These are phyloP conservation scores for Heliosperma pusillum DNA, from an alignment of 148 eudicot species.

Conservation along the genomic window DNA sequence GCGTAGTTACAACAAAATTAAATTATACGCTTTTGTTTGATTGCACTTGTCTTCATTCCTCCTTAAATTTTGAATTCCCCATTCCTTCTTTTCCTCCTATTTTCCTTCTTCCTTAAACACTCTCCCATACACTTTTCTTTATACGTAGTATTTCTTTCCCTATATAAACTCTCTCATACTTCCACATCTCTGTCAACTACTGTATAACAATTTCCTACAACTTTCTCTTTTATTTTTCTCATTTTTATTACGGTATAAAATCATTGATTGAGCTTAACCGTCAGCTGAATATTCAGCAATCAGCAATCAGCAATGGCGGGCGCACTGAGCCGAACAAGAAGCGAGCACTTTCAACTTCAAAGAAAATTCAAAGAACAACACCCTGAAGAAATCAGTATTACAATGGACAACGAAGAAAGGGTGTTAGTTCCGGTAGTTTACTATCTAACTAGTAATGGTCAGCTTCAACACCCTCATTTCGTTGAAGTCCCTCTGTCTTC, in stretches of 20 bases:
- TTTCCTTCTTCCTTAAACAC: neutral
- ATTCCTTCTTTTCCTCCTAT: slow-evolving; percentile 2
- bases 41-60: slow-evolving; percentile 25
- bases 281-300: no score
- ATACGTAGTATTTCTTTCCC: neutral
- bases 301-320: slow-evolving; percentile 37
- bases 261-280: no score
- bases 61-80: slow-evolving; percentile 9
- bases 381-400: neutral
- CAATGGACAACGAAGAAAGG: neutral
- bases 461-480: slow-evolving; percentile 84
- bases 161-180: neutral
- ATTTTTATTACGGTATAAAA: no score
- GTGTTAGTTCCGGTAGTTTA: slow-evolving; percentile 53
- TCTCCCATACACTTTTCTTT: neutral
- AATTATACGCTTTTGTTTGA: slow-evolving; percentile 16
- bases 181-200: neutral
- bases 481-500: slow-evolving; percentile 68
- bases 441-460: slow-evolving; percentile 64
- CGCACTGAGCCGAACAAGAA: slow-evolving; percentile 32
- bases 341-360: slow-evolving; percentile 20
- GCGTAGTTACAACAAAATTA: neutral
- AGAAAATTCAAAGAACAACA: slow-evolving; percentile 33
- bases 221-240: no score
- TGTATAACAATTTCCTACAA: no score